Evolutionary conservation across 495 filamentous ascomycete genomes (phyloP).

Genomic region (Penicillium bovifimosum): DNA sequence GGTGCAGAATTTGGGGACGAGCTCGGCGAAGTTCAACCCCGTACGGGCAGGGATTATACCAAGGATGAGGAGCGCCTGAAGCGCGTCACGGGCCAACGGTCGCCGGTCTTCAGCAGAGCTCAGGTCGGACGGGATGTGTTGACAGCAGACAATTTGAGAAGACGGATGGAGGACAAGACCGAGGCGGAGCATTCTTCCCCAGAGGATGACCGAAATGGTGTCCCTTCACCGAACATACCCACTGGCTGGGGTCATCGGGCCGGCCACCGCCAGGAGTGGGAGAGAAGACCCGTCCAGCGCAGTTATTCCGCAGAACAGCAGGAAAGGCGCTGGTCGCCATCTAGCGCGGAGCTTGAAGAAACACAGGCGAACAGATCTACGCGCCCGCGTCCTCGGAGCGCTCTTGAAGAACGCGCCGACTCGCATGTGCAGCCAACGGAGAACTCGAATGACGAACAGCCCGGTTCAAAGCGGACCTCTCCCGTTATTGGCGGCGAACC

Average conservation of each 20-base stretch:
- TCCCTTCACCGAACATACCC: constrained; percentile 52
- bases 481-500: constrained; percentile 30
- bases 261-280: constrained; percentile 48
- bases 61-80: constrained; percentile 43
- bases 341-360: constrained; percentile 6
- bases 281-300: constrained; percentile 33
- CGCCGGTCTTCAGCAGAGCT: constrained; percentile 44
- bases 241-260: constrained; percentile 54
- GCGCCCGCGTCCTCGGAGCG: constrained; percentile 19
- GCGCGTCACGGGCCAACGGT: constrained; percentile 38
- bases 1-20: constrained; percentile 30
- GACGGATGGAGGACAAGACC: constrained; percentile 34
- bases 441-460: constrained; percentile 19
- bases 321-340: constrained; percentile 7
- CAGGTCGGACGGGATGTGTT: constrained; percentile 32
- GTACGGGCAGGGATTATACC: constrained; percentile 32
- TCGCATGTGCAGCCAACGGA: not conserved
- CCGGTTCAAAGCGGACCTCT: constrained; percentile 21
- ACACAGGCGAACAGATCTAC: constrained; percentile 12
- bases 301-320: constrained; percentile 25
- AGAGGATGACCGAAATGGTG: constrained; percentile 23
- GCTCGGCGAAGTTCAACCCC: constrained; percentile 25
- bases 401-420: constrained; percentile 21
- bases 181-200: not conserved
- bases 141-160: constrained; percentile 43